Base-by-base conservation (phyloP, 2,329 filamentous ascomycete species). In the Periconia sp. region DNA sequence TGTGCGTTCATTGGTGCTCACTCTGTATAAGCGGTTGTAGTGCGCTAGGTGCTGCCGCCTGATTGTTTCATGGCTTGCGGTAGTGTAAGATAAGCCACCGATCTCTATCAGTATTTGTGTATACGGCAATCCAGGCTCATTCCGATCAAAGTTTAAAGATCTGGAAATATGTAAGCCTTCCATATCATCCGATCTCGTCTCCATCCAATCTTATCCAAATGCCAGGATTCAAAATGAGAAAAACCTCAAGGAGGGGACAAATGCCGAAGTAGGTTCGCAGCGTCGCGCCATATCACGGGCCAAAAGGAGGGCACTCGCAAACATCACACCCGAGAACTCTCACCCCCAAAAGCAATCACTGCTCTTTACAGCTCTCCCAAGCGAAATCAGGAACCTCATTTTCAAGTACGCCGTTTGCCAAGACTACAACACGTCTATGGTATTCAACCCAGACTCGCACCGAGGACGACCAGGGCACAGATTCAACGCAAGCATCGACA, bases 401-500 rank as follows among this genome's bases (percentile, higher is more conserved):
- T 43, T 49, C 35, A 42, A 45, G 30, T 37, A 45, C 14, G 41
- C 49, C 17, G 44, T 41, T 19, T 48, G 46, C 35, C 46, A 69
- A 43, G 47, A 6, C 6, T 23, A 45, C 7, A 54, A 66, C 30
- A 44, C 27, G 6, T 31, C 41, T 10, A 52, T 50, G 0, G 54
- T 59, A 14, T 40, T 60, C 27, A 31, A 50, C 18, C 53, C 50
- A 2, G 50, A 57, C 18, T 57, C 57, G 3, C 54, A 57, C 30
- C 49, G 56, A 3, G 58, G 57, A 45, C 64, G 63, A 1, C 64
- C 63, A 0, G 56, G 58, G 3, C 73, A 75, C 55, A 65, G 68
- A 2, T 56, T 69, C 47, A 63, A 64, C 47, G 54, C 71, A n/a
- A 47, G 37, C 1, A 55, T 60, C 18, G 50, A 70, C 43, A 73